Percentiles rank a stretch among this genome's conserved stretches.
These are phyloP conservation scores for Suillus spraguei DNA, from an alignment of 768 basidiomycete species.

Conservation along the genomic window DNA sequence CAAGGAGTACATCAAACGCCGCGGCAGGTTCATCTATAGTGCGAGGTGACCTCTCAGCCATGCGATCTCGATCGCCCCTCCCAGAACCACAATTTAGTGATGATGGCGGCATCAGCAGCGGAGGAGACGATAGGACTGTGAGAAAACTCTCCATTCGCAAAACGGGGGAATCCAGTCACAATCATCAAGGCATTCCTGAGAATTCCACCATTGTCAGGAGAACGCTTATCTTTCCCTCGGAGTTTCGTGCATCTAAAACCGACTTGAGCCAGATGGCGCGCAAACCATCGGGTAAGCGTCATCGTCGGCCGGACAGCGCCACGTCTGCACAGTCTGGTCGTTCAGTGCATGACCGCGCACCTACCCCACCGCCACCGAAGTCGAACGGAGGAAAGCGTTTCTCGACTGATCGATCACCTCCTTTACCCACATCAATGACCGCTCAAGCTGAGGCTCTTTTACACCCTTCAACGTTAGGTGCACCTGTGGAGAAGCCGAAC, in stretches of 20 bases:
- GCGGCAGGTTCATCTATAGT: conserved; percentile 25
- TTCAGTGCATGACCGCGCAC: conserved; percentile 79
- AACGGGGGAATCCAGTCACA: conserved; percentile 26
- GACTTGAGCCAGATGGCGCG: conserved; percentile 58
- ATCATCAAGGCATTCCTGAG: conserved; percentile 37
- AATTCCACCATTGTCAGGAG: conserved; percentile 64
- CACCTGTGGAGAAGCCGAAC: conserved; percentile 61
- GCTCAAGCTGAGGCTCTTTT: conserved; percentile 41
- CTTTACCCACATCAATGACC: conserved; percentile 56
- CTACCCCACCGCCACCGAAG: conserved; percentile 83
- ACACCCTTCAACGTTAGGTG: conserved; percentile 41
- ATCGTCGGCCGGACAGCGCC: conserved; percentile 65
- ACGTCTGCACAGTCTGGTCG: conserved; percentile 62
- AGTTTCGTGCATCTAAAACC: conserved; percentile 55
- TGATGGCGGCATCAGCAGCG: conserved; percentile 33
- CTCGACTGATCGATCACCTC: conserved; percentile 67
- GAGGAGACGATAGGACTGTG: conserved; percentile 27
- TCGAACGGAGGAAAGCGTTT: conserved; percentile 57
- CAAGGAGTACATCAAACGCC: conserved; percentile 45
- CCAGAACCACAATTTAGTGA: conserved; percentile 29
- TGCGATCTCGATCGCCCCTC: conserved; percentile 21
- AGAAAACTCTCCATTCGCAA: conserved; percentile 31
- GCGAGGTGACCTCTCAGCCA: conserved; percentile 20
- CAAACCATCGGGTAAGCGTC: conserved; percentile 50
- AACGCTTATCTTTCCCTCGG: conserved; percentile 80